Evolutionary conservation across 2,329 filamentous ascomycete genomes (phyloP).

Genomic region (Fusarium mundagurra): DNA sequence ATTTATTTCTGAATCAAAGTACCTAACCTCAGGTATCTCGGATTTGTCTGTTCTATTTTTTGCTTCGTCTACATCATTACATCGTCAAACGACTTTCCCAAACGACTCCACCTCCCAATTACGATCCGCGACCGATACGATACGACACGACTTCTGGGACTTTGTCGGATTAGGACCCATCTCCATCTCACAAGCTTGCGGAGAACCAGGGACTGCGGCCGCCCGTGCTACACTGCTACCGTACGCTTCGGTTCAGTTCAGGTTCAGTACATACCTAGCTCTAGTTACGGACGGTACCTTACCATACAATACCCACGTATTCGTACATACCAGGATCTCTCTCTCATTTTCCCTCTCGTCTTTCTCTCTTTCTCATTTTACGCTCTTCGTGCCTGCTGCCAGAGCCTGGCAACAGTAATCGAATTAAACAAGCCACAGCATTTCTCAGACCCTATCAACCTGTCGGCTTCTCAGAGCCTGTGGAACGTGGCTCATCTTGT

Average conservation of each 20-base stretch:
- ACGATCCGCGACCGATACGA: constrained; percentile 38
- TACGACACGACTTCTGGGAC: constrained; percentile 29
- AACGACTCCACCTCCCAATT: constrained; percentile 35
- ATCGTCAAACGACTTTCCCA: constrained; percentile 18
- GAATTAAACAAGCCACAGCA: constrained; percentile 32
- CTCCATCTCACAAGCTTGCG: constrained; percentile 37
- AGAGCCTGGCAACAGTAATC: constrained; percentile 17
- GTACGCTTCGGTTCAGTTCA: constrained; percentile 8
- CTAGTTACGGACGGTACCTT: background rate
- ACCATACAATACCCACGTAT: constrained; percentile 27
- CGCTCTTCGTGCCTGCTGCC: constrained; percentile 18
- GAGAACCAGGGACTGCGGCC: constrained; percentile 32
- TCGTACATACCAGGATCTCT: constrained; percentile 21
- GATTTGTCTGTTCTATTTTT: background rate
- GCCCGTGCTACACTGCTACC: constrained; percentile 19
- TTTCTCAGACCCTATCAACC: constrained; percentile 13
- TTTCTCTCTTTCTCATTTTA: constrained; percentile 15
- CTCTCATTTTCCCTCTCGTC: constrained; percentile 1
- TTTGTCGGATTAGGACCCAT: constrained; percentile 21
- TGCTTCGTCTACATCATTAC: constrained; percentile 26
- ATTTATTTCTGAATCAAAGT: background rate
- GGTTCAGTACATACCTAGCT: too few relatives aligned
- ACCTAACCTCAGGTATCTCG: background rate
- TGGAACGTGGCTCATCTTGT: constrained; percentile 35
- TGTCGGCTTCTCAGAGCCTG: background rate